These are phyloP conservation scores for Chlorella sp. DNA, from an alignment of 139 green algal genomes.

Conservation along the genomic window DNA sequence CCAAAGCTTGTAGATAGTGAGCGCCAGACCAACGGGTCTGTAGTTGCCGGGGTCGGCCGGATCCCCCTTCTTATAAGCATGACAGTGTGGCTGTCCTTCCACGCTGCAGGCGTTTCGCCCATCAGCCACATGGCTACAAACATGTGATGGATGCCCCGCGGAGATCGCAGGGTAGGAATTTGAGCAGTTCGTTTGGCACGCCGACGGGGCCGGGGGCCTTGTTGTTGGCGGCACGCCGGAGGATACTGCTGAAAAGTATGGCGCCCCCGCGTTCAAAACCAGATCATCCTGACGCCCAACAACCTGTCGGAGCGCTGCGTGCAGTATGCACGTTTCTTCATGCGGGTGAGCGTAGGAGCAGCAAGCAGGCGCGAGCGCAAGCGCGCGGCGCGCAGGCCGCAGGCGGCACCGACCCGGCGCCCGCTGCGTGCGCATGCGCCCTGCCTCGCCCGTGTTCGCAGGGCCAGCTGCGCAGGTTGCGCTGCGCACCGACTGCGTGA, in stretches of 20 bases:
- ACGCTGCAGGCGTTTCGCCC: slow-evolving; percentile 21
- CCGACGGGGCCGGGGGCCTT: slow-evolving; percentile 39
- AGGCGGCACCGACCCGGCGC: too few species aligned
- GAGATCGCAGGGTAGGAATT: slow-evolving; percentile 19
- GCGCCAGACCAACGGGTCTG: slow-evolving; percentile 29
- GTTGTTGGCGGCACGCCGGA: neutral
- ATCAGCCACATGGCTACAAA: slow-evolving; percentile 39
- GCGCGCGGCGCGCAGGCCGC: too few species aligned
- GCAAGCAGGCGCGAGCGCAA: too few species aligned
- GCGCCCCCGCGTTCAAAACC: too few species aligned
- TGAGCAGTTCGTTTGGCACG: slow-evolving; percentile 36
- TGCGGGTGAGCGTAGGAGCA: too few species aligned
- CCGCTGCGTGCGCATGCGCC: too few species aligned
- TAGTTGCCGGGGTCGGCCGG: slow-evolving; percentile 24
- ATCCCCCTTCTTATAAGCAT: slow-evolving; percentile 45
- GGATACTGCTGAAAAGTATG: slow-evolving; percentile 7
- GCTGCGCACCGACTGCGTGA: too few species aligned
- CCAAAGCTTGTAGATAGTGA: slow-evolving; percentile 49
- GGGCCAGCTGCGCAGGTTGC: too few species aligned
- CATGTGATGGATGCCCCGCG: slow-evolving; percentile 23
- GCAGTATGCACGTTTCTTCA: too few species aligned
- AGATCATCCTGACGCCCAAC: too few species aligned
- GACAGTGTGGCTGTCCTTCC: slow-evolving; percentile 34
- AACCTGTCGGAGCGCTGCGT: too few species aligned
- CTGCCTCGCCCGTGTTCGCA: too few species aligned